phyloP scores from a whole-genome alignment of 345 rosid species.

The Xanthoceras sorbifolium region DNA sequence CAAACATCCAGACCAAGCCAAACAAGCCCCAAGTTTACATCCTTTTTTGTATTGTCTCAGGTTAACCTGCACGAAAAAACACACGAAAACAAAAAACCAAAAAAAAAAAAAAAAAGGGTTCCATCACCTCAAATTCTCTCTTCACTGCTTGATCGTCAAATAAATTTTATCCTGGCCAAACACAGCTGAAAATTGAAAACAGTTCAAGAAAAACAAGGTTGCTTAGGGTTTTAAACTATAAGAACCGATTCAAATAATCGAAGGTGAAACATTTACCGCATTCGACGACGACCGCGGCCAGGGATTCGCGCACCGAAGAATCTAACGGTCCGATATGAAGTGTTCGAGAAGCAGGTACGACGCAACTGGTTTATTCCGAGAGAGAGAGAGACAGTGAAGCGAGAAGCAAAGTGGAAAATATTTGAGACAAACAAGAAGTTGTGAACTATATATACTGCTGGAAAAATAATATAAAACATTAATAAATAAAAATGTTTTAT shows the following conservation, averaged over 20 bases:
- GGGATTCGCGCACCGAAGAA: background rate
- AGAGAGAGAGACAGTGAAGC: background rate
- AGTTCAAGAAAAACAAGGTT: background rate
- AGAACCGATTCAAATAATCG: background rate
- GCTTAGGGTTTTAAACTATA: slow-evolving; percentile 14
- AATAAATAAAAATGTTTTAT: background rate
- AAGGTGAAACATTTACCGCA: background rate
- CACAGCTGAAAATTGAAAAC: slow-evolving; percentile 1
- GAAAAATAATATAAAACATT: background rate
- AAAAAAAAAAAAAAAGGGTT: background rate
- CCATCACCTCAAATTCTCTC: background rate
- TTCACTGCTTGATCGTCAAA: background rate
- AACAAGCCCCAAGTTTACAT: background rate
- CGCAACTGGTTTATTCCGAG: background rate
- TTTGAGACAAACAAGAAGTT: background rate
- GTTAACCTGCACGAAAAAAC: background rate
- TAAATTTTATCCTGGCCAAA: background rate
- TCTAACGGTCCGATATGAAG: background rate
- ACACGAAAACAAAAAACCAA: no score
- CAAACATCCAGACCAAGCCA: background rate
- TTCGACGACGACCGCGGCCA: background rate
- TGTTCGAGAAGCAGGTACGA: background rate
- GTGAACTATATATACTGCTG: background rate
- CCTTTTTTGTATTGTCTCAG: background rate
- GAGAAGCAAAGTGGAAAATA: background rate